Base-by-base conservation (phyloP, 1,284 basidiomycete species). In the Melampsora larici-populina region DNA sequence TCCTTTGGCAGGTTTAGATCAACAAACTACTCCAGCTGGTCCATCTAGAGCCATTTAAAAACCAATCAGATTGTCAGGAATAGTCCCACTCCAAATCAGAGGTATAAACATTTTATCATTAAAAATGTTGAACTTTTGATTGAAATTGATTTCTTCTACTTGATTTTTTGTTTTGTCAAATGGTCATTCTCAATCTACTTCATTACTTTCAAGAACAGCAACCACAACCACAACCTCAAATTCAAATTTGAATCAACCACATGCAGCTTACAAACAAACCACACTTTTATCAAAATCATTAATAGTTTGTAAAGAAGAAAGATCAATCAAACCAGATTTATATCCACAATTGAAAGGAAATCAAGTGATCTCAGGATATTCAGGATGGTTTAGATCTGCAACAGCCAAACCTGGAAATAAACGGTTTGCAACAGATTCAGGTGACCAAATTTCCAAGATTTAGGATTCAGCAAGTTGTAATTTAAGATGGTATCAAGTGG, bases 381-480 rank as follows among this genome's bases (percentile, higher is more conserved):
- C 98, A 80, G 96, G 97, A 9, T 99, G 97, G 97, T 96, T 99
- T n/a, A 89, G 96, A 76, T 91, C 91, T 81, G 90, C 93, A 21
- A 93, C 96, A 0, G 94, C 99, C 62, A 96, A 99, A 84, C 96
- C 96, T 21, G 94, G 93, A 40, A 99, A 99, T 86, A 87, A 96
- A 84, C 99, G 96, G 96, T 99, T 99, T 80, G 96, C 93, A 0
- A 96, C 94, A 0, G 96, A 97, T 78, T 96, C 96, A 0, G 97
- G 97, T 7, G 96, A 99, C 84, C 89, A 96, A 46, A 94, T 99
- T 65, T 93, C 99, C 85, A 99, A 99, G 86, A 94, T 99, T n/a
- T 99, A 97, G 96, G 95, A 99, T 84, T 84, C 99, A 80, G 97
- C 97, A 7, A 92, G 90, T 6, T 96, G 96, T 43, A 94, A 97